A percentile compares a stretch with the other conserved stretches of the same genome.
Conservation (phyloP, 495 filamentous ascomycete genomes). For the Astrothelium macrocarpum region DNA sequence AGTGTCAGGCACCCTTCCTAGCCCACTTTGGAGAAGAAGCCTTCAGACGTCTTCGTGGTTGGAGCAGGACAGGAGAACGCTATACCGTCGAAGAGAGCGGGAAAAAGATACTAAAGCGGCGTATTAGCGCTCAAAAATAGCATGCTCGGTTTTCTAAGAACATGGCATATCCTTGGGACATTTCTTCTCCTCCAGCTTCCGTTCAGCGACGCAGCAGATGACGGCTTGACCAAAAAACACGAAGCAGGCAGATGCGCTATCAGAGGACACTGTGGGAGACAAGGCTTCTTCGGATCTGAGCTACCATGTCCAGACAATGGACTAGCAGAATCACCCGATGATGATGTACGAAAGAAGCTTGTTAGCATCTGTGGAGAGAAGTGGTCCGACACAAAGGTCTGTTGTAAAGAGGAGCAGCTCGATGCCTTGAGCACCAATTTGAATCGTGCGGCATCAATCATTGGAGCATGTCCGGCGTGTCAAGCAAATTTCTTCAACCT, state of each 20-base stretch:
- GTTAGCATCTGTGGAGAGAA: slow-evolving; percentile 76
- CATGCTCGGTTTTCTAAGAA: background rate
- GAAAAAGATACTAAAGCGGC: background rate
- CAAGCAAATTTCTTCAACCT: slow-evolving; percentile 95
- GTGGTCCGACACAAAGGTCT: slow-evolving; percentile 75
- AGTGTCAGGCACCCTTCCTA: background rate
- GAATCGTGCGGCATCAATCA: slow-evolving; percentile 76
- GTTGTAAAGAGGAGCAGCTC: slow-evolving; percentile 78
- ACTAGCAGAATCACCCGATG: slow-evolving; percentile 61
- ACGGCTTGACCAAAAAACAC: slow-evolving; percentile 52
- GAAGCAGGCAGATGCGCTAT: slow-evolving; percentile 87
- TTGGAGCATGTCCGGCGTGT: slow-evolving; percentile 88
- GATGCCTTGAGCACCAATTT: slow-evolving; percentile 69
- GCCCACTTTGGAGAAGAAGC: too few species aligned
- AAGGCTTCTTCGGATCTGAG: slow-evolving; percentile 75
- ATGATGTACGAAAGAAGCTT: slow-evolving; percentile 59
- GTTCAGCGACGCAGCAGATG: slow-evolving; percentile 9
- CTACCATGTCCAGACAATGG: slow-evolving; percentile 93
- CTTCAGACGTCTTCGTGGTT: background rate
- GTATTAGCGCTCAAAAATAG: background rate
- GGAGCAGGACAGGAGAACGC: background rate
- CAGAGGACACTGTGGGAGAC: slow-evolving; percentile 80
- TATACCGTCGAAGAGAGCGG: background rate
- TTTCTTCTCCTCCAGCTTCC: background rate
- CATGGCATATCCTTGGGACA: background rate